Evolutionary conservation across 768 basidiomycete species (phyloP).

Genomic region (Strobilomyces dryophilus): DNA sequence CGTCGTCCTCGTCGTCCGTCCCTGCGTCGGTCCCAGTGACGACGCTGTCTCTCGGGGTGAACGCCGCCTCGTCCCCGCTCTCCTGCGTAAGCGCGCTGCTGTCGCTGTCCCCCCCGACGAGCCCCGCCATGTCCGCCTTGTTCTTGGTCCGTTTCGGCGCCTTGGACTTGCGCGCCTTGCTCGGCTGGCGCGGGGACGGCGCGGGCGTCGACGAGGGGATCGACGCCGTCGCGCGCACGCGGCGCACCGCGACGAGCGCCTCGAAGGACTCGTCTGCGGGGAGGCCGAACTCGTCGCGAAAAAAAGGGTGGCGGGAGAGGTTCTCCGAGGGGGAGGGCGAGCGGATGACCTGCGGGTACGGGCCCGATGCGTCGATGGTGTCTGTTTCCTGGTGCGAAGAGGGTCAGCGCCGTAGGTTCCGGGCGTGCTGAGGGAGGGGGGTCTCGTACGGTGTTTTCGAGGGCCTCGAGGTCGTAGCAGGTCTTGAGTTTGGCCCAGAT

Average conservation of each 20-base stretch:
- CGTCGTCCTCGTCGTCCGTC: constrained; percentile 71
- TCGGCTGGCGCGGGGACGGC: constrained; percentile 43
- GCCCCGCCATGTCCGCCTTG: constrained; percentile 58
- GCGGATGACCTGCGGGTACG: constrained; percentile 46
- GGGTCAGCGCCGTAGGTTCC: not conserved
- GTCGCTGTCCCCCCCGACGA: constrained; percentile 81
- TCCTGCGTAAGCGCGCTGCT: constrained; percentile 82
- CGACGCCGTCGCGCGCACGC: constrained; percentile 61
- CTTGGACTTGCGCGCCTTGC: constrained; percentile 36
- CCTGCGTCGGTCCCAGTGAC: constrained; percentile 69
- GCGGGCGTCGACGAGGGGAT: constrained; percentile 50
- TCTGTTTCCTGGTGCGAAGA: constrained; percentile 37
- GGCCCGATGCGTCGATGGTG: constrained; percentile 41
- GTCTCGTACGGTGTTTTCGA: constrained; percentile 55
- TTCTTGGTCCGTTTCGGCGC: constrained; percentile 44
- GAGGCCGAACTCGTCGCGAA: constrained; percentile 61
- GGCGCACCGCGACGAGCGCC: constrained; percentile 54
- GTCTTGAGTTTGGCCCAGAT: constrained; percentile 72
- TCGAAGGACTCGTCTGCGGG: constrained; percentile 62
- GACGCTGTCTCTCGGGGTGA: constrained; percentile 62
- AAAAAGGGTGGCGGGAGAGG: constrained; percentile 65
- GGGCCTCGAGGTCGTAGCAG: constrained; percentile 71
- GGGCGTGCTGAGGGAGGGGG: not conserved
- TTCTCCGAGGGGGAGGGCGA: constrained; percentile 71
- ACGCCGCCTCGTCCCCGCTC: constrained; percentile 67